Conservation (phyloP, 2,329 filamentous ascomycete genomes). For the Paraconiothyrium sp. region DNA sequence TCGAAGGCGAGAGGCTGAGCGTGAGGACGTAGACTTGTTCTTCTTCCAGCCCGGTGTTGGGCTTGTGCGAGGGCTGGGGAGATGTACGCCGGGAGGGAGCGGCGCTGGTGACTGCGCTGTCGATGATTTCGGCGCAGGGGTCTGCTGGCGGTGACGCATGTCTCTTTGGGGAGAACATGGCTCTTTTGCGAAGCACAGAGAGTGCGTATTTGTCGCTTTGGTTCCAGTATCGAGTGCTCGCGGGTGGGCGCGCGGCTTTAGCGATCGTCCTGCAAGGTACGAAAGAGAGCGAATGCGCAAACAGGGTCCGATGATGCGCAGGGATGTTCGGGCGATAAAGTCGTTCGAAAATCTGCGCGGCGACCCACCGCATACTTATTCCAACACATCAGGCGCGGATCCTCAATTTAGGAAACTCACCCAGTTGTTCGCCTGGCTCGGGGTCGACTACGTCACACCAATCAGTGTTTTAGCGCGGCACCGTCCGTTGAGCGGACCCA, state of each 20-base stretch:
- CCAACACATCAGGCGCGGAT: neutral
- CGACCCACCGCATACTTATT: neutral
- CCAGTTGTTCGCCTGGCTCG: too few relatives aligned
- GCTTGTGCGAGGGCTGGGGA: constrained; percentile 35
- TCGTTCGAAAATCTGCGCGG: neutral
- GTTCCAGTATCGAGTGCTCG: neutral
- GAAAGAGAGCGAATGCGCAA: neutral
- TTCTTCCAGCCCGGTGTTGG: constrained; percentile 44
- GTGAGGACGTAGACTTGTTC: constrained; percentile 56
- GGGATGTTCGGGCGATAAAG: neutral
- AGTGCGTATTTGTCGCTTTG: neutral
- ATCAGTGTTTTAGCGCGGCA: neutral
- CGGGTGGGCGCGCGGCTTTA: neutral
- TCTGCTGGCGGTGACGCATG: neutral
- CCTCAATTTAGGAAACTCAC: neutral
- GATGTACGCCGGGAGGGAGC: constrained; percentile 4
- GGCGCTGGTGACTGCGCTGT: constrained; percentile 10
- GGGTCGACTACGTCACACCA: constrained; percentile 10
- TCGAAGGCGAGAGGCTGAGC: constrained; percentile 49
- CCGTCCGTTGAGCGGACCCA: neutral
- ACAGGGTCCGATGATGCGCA: neutral
- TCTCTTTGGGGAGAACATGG: constrained; percentile 6
- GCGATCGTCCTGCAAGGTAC: neutral
- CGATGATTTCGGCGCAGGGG: neutral
- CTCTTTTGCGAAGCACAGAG: neutral